Percentiles rank a stretch among this genome's conserved stretches.
These are phyloP conservation scores for Nothophoma quercina DNA, from an alignment of 2,329 filamentous ascomycete species.

Conservation along the genomic window DNA sequence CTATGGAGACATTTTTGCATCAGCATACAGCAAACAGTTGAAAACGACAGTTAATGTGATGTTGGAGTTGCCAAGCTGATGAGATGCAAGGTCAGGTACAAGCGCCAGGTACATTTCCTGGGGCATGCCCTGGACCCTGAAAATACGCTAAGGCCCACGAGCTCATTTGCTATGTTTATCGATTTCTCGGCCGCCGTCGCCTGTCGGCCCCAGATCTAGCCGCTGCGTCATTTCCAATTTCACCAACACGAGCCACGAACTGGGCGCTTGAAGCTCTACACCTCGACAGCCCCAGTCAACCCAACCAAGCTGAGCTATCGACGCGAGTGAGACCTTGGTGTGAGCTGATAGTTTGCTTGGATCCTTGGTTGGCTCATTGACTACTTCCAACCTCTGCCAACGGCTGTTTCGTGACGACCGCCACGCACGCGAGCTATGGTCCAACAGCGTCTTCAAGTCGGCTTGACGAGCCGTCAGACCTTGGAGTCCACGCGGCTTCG, in stretches of 20 bases:
- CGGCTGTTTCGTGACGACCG: not conserved
- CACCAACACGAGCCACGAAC: conserved; percentile 7
- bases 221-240: conserved; percentile 12
- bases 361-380: not conserved
- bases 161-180: conserved; percentile 1
- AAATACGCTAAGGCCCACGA: not conserved
- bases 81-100: conserved; percentile 1
- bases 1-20: not conserved
- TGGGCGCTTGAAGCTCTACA: not conserved
- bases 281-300: not conserved
- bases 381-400: not conserved
- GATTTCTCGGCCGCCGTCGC: conserved; percentile 1
- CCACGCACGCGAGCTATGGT: not conserved
- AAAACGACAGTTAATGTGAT: not conserved
- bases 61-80: conserved; percentile 1
- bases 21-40: not conserved
- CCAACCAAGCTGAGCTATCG: not conserved
- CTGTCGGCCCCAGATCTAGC: conserved; percentile 5
- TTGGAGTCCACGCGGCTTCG: not conserved
- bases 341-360: not conserved
- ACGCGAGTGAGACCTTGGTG: not conserved
- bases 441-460: not conserved
- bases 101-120: conserved; percentile 5
- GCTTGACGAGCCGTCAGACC: not conserved
- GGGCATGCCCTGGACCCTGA: conserved; percentile 13